A percentile compares a stretch with the other conserved stretches of the same genome.
Evolutionary conservation across 306 rosid species (phyloP).

Genomic region (Corylus heterophylla): DNA sequence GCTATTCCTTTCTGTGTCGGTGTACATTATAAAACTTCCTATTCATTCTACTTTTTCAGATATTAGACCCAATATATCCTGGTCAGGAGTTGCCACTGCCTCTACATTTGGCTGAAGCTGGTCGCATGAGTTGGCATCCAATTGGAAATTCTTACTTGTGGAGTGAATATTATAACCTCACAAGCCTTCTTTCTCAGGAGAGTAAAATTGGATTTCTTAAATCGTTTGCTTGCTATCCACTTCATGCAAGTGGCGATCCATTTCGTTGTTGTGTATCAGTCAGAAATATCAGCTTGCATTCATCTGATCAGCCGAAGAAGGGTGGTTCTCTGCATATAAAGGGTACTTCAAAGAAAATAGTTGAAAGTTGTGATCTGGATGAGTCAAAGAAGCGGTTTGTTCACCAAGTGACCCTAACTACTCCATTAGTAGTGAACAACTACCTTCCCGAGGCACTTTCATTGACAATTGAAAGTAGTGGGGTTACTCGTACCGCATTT

Average conservation of each 20-base stretch:
- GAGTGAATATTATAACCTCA: slow-evolving; percentile 87
- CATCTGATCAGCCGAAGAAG: slow-evolving; percentile 47
- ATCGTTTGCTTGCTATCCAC: slow-evolving; percentile 88
- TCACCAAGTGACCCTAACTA: slow-evolving; percentile 70
- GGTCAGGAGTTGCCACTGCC: slow-evolving; percentile 94
- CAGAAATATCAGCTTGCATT: slow-evolving; percentile 60
- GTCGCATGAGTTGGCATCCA: slow-evolving; percentile 93
- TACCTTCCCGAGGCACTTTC: slow-evolving; percentile 73
- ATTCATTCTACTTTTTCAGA: slow-evolving; percentile 42
- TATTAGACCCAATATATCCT: slow-evolving; percentile 85
- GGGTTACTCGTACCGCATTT: slow-evolving; percentile 54
- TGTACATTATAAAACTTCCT: background rate
- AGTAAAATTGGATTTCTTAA: slow-evolving; percentile 72
- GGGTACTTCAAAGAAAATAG: slow-evolving; percentile 22
- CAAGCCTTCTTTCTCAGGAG: slow-evolving; percentile 69
- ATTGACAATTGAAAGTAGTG: slow-evolving; percentile 72
- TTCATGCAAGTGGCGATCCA: slow-evolving; percentile 80
- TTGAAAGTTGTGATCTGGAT: slow-evolving; percentile 24
- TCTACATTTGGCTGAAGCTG: slow-evolving; percentile 92
- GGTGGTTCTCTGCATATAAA: slow-evolving; percentile 25
- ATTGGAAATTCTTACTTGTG: slow-evolving; percentile 80
- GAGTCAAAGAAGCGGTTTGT: slow-evolving; percentile 57
- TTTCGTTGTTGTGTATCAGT: slow-evolving; percentile 89
- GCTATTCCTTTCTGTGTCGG: background rate
- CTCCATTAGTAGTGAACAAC: slow-evolving; percentile 74